Percentiles rank a stretch among this genome's conserved stretches.
phyloP scores from a whole-genome alignment of 2,329 filamentous ascomycete genomes.

The Fusarium poae region DNA sequence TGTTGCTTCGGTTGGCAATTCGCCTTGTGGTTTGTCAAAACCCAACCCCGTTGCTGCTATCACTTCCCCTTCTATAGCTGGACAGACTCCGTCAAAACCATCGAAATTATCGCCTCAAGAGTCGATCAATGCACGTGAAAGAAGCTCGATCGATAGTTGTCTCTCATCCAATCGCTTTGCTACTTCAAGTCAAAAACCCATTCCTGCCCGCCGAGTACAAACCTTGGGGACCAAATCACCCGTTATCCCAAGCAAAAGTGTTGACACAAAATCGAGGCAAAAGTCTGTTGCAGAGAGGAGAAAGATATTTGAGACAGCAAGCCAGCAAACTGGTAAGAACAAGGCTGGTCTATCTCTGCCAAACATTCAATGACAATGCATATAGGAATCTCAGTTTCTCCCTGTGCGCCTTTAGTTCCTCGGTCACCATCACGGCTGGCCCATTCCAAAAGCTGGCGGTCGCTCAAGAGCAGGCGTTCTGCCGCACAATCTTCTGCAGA shows the following conservation, averaged over 20 bases:
- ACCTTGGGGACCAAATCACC: conserved; percentile 29
- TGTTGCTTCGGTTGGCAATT: conserved; percentile 9
- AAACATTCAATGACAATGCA: not conserved
- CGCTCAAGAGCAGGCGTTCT: conserved; percentile 10
- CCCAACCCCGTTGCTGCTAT: not conserved
- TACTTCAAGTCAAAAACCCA: not conserved
- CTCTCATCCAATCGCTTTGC: conserved; percentile 18
- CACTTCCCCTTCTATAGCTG: not conserved
- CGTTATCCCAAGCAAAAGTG: not conserved
- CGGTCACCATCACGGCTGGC: conserved; percentile 11
- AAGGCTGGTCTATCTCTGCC: not conserved
- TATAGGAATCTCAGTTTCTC: conserved; percentile 4
- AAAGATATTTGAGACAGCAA: conserved; percentile 39
- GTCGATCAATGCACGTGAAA: conserved; percentile 2
- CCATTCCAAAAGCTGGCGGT: conserved; percentile 36
- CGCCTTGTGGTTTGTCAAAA: not conserved
- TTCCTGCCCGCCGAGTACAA: conserved; percentile 21
- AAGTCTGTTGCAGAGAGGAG: conserved; percentile 47
- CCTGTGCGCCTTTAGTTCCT: not conserved
- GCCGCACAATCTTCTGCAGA: not conserved
- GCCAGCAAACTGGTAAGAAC: conserved; percentile 15
- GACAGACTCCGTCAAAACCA: not conserved
- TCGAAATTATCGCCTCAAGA: not conserved
- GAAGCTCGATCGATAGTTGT: conserved; percentile 10
- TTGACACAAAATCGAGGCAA: conserved; percentile 22